Conservation (phyloP, 1,284 basidiomycete species). For the Meripilus lineatus region DNA sequence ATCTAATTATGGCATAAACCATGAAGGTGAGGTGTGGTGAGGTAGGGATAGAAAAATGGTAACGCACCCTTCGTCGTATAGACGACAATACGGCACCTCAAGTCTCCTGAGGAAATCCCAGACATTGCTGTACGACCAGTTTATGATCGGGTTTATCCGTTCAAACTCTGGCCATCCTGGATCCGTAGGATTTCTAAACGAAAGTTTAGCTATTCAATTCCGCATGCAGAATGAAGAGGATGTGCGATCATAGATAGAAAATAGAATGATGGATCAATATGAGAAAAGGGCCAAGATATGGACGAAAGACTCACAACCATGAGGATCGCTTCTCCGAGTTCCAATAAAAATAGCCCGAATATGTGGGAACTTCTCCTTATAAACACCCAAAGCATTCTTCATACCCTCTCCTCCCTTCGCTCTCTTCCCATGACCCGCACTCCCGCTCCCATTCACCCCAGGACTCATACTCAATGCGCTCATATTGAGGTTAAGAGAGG, state of each 20-base stretch:
- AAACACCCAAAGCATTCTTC: constrained; percentile 75
- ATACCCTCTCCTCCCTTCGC: constrained; percentile 73
- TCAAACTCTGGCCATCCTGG: constrained; percentile 86
- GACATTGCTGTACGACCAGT: constrained; percentile 89
- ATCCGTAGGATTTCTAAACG: constrained; percentile 77
- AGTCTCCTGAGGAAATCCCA: constrained; percentile 85
- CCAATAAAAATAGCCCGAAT: constrained; percentile 87
- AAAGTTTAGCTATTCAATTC: constrained; percentile 49
- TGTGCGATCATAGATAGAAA: no score
- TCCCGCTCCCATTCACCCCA: no score
- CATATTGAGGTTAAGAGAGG: constrained; percentile 5
- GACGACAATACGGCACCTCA: constrained; percentile 76
- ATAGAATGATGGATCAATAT: no score
- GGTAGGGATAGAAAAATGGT: no score
- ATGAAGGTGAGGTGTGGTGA: no score
- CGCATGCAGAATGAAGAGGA: no score
- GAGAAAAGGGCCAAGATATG: background rate
- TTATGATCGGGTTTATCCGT: constrained; percentile 92
- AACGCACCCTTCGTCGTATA: constrained; percentile 91
- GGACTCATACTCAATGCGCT: no score
- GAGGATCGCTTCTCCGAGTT: constrained; percentile 84
- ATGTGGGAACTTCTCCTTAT: constrained; percentile 61
- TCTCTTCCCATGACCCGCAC: no score
- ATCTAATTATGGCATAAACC: no score
- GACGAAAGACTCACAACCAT: constrained; percentile 70